Percentiles rank a stretch among this genome's conserved stretches.
Conservation (phyloP, 805 yeast genomes). For the Starmerella apis region DNA sequence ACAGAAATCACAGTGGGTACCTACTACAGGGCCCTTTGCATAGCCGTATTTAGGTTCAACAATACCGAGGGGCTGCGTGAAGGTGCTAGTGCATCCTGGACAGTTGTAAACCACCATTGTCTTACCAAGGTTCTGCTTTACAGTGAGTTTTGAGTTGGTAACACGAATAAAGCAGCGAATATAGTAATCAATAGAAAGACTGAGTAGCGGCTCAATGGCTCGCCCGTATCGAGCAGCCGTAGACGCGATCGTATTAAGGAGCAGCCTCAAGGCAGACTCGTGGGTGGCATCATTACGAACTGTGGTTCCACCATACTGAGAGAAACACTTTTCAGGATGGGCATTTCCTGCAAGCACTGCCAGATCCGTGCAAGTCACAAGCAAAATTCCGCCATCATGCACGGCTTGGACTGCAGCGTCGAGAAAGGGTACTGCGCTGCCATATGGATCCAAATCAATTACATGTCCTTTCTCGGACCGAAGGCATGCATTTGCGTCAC, state of each 20-base stretch:
- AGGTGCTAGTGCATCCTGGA: constrained; percentile 70
- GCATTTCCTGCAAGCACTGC: constrained; percentile 93
- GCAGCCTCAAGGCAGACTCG: constrained; percentile 83
- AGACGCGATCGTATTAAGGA: constrained; percentile 59
- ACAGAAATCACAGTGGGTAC: constrained; percentile 59
- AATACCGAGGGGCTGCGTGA: constrained; percentile 67
- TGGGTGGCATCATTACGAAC: constrained; percentile 79
- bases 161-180: constrained; percentile 77
- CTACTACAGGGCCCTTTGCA: constrained; percentile 54
- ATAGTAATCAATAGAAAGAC: constrained; percentile 84
- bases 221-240: constrained; percentile 87
- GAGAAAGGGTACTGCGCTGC: constrained; percentile 91
- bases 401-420: constrained; percentile 82
- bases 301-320: constrained; percentile 87
- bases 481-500: constrained; percentile 89
- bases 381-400: constrained; percentile 71
- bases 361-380: constrained; percentile 93
- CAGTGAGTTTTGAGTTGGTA: constrained; percentile 64
- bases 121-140: constrained; percentile 65
- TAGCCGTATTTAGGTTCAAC: constrained; percentile 46
- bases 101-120: constrained; percentile 75
- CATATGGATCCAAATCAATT: constrained; percentile 93
- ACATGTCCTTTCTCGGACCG: constrained; percentile 54
- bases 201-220: constrained; percentile 73
- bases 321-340: constrained; percentile 93